Evolutionary conservation across 805 yeast species (phyloP).

Genomic region (Metahyphopichia silvanorum): DNA sequence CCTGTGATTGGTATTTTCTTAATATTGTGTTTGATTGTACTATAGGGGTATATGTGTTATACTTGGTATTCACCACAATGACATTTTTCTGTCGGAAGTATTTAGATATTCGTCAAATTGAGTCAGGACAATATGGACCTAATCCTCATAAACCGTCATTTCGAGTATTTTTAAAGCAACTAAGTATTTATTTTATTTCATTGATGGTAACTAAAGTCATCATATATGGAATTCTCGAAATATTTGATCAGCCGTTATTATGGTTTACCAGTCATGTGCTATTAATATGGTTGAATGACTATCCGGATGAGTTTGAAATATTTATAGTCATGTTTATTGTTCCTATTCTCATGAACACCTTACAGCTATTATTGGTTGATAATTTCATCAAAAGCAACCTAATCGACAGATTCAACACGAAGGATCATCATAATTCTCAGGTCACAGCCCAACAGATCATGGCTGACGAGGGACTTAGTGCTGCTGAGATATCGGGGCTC

Average conservation of each 20-base stretch:
- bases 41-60: constrained; percentile 81
- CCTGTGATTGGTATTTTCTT: constrained; percentile 94
- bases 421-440: too few relatives aligned
- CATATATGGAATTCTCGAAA: constrained; percentile 58
- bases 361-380: constrained; percentile 72
- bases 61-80: constrained; percentile 47
- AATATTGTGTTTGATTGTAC: constrained; percentile 90
- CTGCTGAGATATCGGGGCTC: too few relatives aligned
- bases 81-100: constrained; percentile 43
- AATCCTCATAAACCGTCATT: constrained; percentile 53
- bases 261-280: constrained; percentile 66
- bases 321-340: constrained; percentile 82
- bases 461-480: too few relatives aligned
- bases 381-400: constrained; percentile 62
- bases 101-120: constrained; percentile 35
- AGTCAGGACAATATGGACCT: constrained; percentile 62
- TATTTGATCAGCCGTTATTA: constrained; percentile 51
- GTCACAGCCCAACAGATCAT: too few relatives aligned
- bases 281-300: constrained; percentile 77
- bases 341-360: constrained; percentile 69
- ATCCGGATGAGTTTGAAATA: constrained; percentile 75
- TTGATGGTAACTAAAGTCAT: constrained; percentile 63
- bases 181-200: constrained; percentile 63
- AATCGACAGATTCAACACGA: constrained; percentile 30
- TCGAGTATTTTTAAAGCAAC: constrained; percentile 65